Evolutionary conservation across 768 basidiomycete genomes (phyloP), one percentile per base, ranked within the genome.

Genomic region (Leccinum aurantiacum): DNA sequence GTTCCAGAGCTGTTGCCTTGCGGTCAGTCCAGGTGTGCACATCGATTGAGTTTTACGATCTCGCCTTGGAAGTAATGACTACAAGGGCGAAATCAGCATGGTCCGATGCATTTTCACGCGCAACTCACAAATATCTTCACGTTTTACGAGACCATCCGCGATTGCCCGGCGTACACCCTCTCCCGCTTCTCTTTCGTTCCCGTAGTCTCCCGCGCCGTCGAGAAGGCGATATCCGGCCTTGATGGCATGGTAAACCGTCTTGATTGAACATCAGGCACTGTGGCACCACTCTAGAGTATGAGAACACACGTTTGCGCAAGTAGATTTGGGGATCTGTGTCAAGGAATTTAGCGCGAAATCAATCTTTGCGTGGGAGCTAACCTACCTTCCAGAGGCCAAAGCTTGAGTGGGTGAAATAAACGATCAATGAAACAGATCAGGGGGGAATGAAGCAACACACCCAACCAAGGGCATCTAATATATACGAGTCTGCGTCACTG

Each of bases 171-270:
- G 81, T 59, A 95, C 81, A 63, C 93, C 93, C 67, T 86, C 80
- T 2, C 90, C 92, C 5, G 89, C 88, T 33, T 93, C 86, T 68
- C 87, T 90, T 76, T 96, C 94, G 64, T 96, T 95, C 8, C 90
- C 93, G 71, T 93, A 94, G 76, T 92, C 91, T 64, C 85, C 84
- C 33, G 92, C 92, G 61, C 90, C 88, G 58, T 94, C 93, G 57
- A 96, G 80, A 57, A 96, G 88, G 62, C 93, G 86, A 72, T 93
- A 94, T 1, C 94, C 93, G 25, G 81, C 79, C 72, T 92, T 92
- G 77, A 95, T 89, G 17, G 93, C 91, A 59, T 87, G 77, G 79
- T 93, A 93, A 54, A 95, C 92, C 56, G 83, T 85, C 84, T 91
- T 67, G 38, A 52, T 47, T 37, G 13, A 22, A 55, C 5, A 22